Conservation (phyloP, 2,329 filamentous ascomycete genomes). For the Diaporthe citri region DNA sequence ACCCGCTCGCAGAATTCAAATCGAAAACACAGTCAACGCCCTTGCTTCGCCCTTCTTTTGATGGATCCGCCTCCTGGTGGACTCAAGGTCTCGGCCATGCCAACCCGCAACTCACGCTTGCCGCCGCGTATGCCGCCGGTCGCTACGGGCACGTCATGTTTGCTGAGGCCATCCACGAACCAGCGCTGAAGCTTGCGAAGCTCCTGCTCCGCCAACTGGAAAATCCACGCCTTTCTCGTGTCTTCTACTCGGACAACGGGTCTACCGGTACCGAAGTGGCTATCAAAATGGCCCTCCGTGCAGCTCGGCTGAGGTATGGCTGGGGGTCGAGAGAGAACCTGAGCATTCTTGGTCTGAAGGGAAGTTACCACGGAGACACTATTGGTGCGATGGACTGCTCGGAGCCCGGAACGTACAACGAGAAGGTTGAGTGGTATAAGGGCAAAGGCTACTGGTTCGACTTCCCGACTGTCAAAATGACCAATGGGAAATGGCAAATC, state of each 20-base stretch:
- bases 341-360: constrained; percentile 79
- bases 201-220: constrained; percentile 68
- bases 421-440: constrained; percentile 88
- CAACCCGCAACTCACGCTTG: constrained; percentile 77
- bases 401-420: constrained; percentile 82
- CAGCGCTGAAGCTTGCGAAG: constrained; percentile 78
- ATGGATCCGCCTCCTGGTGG: constrained; percentile 92
- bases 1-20: constrained; percentile 25
- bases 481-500: constrained; percentile 75
- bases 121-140: constrained; percentile 84
- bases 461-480: constrained; percentile 78
- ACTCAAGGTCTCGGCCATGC: constrained; percentile 88
- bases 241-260: constrained; percentile 88
- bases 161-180: constrained; percentile 82
- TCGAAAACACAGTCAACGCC: neutral
- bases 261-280: constrained; percentile 88
- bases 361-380: constrained; percentile 89
- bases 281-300: constrained; percentile 85
- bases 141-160: constrained; percentile 93
- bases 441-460: constrained; percentile 86
- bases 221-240: constrained; percentile 76
- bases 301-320: constrained; percentile 74
- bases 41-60: constrained; percentile 76
- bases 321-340: constrained; percentile 72
- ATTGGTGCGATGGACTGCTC: constrained; percentile 90